These are phyloP conservation scores for Fusarium tanahbumbuense DNA, from an alignment of 2,329 filamentous ascomycete genomes.

Conservation along the genomic window DNA sequence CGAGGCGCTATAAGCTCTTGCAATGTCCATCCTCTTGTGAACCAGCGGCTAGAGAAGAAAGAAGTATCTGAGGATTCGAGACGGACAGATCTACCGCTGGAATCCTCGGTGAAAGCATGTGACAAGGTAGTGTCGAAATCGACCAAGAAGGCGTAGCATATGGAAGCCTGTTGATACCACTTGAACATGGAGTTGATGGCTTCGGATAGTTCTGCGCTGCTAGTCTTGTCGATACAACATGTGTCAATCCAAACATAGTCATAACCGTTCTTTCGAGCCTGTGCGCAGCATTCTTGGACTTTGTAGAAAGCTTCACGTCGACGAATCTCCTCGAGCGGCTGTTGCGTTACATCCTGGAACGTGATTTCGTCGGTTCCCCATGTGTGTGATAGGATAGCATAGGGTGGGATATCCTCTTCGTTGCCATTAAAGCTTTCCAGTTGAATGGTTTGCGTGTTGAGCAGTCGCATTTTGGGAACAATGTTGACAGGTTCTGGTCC, in stretches of 20 bases:
- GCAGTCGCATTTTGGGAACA: conserved; percentile 42
- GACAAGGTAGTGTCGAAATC: conserved; percentile 26
- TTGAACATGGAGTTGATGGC: conserved; percentile 48
- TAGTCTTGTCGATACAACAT: conserved; percentile 47
- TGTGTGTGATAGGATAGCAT: conserved; percentile 54
- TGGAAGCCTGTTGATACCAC: conserved; percentile 42
- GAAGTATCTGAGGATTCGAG: conserved; percentile 1
- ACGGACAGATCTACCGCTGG: neutral
- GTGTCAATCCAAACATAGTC: conserved; percentile 46
- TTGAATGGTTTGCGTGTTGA: conserved; percentile 39
- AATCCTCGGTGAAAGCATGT: neutral
- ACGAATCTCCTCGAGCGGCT: neutral
- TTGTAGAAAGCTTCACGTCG: conserved; percentile 33
- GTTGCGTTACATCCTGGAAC: conserved; percentile 43
- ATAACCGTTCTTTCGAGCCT: conserved; percentile 24
- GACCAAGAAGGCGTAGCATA: conserved; percentile 45
- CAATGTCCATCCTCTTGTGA: conserved; percentile 44
- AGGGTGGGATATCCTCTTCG: conserved; percentile 37
- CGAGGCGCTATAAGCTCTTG: conserved; percentile 49
- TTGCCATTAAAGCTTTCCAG: conserved; percentile 42
- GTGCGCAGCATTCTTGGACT: conserved; percentile 25
- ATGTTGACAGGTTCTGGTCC: neutral
- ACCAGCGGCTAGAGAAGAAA: conserved; percentile 41
- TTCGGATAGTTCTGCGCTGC: conserved; percentile 45
- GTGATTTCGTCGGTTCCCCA: conserved; percentile 49